phyloP scores from a whole-genome alignment of 202 grass and related monocot genomes.

The Hordeum pubiflorum region DNA sequence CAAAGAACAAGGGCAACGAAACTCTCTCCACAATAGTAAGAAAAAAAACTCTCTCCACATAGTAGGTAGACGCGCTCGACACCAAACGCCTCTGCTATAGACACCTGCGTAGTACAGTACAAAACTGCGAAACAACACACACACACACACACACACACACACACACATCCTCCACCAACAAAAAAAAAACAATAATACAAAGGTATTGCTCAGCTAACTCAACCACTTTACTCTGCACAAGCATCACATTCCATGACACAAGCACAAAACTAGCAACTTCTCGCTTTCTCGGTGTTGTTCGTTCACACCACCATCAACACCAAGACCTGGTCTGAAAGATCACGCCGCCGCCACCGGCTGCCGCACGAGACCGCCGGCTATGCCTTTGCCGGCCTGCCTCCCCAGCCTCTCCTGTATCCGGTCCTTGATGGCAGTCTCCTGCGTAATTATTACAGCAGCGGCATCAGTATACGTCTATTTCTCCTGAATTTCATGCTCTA shows the following conservation, averaged over 20 bases:
- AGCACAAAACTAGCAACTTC: not conserved
- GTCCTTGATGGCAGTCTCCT: constrained; percentile 97
- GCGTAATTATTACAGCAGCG: not conserved
- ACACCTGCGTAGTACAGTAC: not conserved
- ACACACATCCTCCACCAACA: not conserved
- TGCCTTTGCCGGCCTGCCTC: constrained; percentile 63
- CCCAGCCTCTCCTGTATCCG: constrained; percentile 80
- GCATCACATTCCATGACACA: constrained; percentile 27
- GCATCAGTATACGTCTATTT: not conserved
- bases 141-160: not conserved
- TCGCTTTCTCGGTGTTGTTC: not conserved
- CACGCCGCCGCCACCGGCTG: constrained; percentile 45
- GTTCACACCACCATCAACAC: not conserved
- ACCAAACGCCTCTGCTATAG: not conserved
- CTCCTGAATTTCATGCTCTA: not conserved
- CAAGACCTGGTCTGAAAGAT: not conserved
- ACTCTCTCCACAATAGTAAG: not conserved
- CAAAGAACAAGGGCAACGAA: not conserved
- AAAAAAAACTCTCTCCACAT: not conserved
- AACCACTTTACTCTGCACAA: constrained; percentile 22
- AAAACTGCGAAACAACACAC: not conserved
- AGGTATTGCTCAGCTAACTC: constrained; percentile 1
- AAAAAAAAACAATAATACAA: not conserved
- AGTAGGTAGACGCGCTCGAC: not conserved
- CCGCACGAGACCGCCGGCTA: constrained; percentile 25